phyloP scores from a whole-genome alignment of 2,329 filamentous ascomycete genomes.

The Talaromyces marneffei region DNA sequence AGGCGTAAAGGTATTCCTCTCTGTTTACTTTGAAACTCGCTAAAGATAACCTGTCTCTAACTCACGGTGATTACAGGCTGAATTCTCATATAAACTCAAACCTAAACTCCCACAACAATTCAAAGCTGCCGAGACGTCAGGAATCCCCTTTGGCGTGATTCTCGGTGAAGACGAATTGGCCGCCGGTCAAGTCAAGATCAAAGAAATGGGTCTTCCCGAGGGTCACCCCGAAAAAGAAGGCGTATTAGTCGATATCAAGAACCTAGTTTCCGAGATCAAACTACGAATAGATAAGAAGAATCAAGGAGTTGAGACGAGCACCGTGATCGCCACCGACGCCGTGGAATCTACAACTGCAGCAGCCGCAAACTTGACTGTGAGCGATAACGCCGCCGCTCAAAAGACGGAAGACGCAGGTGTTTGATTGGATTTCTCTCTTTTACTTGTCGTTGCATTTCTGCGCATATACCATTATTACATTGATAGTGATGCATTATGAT shows the following conservation, averaged over 20 bases:
- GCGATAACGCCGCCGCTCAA: not conserved
- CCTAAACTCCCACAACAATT: conserved; percentile 85
- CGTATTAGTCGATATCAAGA: conserved; percentile 58
- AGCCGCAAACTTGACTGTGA: not conserved
- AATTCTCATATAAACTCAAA: conserved; percentile 85
- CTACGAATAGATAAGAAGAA: conserved; percentile 12
- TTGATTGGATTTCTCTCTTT: conserved; percentile 6
- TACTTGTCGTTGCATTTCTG: not conserved
- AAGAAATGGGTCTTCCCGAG: conserved; percentile 72
- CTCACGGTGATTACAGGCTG: conserved; percentile 51
- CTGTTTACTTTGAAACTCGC: too few relatives aligned
- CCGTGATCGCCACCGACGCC: not conserved
- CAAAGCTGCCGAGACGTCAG: conserved; percentile 75
- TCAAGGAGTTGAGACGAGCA: not conserved
- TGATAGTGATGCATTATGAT: conserved; percentile 5
- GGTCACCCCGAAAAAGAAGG: conserved; percentile 89
- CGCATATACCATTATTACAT: conserved; percentile 7
- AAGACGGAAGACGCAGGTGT: conserved; percentile 20
- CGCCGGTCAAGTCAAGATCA: conserved; percentile 77
- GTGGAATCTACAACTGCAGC: conserved; percentile 1
- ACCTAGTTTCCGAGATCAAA: conserved; percentile 19
- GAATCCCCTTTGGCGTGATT: conserved; percentile 80
- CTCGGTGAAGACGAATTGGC: conserved; percentile 85
- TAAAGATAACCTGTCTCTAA: not conserved
- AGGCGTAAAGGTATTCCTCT: conserved; percentile 69